A percentile compares a stretch with the other conserved stretches of the same genome.
Conservation (phyloP, 495 filamentous ascomycete species). For the Jackrogersella minutella region DNA sequence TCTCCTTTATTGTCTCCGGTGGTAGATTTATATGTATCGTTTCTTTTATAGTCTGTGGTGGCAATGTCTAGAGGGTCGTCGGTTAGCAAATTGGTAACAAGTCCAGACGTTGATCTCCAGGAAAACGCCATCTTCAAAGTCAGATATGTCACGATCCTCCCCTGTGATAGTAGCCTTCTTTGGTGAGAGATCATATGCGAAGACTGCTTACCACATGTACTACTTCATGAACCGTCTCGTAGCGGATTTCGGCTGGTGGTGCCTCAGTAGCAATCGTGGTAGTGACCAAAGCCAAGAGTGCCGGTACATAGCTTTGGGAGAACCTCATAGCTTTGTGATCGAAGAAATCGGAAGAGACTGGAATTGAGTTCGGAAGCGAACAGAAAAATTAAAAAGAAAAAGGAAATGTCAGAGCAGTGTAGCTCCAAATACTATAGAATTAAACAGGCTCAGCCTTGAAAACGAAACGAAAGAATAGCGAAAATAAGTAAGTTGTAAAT, state of each 20-base stretch:
- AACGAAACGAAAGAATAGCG: constrained; percentile 38
- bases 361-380: neutral
- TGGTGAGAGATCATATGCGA: neutral
- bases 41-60: constrained; percentile 18
- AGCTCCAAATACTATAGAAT: constrained; percentile 18
- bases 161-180: neutral
- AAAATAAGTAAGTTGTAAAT: constrained; percentile 19
- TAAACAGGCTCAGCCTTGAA: constrained; percentile 34
- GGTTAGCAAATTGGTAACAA: constrained; percentile 6
- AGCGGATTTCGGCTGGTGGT: neutral
- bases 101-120: too few species aligned
- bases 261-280: constrained; percentile 15
- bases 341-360: constrained; percentile 15
- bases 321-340: constrained; percentile 12
- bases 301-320: constrained; percentile 15
- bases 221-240: constrained; percentile 23
- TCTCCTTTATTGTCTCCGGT: constrained; percentile 23
- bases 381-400: constrained; percentile 17
- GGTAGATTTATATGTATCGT: constrained; percentile 17
- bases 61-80: constrained; percentile 2
- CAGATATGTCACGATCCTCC: neutral
- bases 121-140: neutral
- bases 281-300: constrained; percentile 20
- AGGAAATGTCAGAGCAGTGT: constrained; percentile 6
- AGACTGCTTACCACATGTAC: constrained; percentile 25